Evolutionary conservation across 1,284 basidiomycete genomes (phyloP).

Genomic region (Apiotrichum akiyoshidainum): DNA sequence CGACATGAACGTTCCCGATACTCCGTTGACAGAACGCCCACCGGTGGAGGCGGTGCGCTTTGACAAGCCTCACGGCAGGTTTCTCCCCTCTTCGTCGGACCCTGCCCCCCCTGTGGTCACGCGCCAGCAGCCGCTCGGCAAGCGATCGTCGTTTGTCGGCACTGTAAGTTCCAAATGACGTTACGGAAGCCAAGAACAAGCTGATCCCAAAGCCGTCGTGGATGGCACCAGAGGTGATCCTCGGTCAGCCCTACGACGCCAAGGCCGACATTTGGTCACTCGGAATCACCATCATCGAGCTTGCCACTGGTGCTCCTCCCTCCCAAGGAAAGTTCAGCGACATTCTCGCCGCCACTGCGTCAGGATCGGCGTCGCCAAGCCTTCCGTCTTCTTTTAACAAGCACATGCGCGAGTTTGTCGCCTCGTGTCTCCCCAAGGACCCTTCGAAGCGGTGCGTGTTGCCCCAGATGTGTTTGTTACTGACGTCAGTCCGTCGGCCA

Average conservation of each 20-base stretch:
- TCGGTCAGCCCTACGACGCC: constrained; percentile 79
- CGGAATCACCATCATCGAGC: constrained; percentile 64
- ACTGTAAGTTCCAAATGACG: constrained; percentile 56
- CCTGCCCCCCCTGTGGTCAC: constrained; percentile 14
- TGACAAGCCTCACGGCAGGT: constrained; percentile 14
- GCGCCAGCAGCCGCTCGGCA: constrained; percentile 47
- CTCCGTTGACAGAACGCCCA: constrained; percentile 17
- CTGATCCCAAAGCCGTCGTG: constrained; percentile 66
- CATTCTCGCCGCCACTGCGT: constrained; percentile 11
- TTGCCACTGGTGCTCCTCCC: constrained; percentile 38
- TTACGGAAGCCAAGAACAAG: neutral
- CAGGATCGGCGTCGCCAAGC: constrained; percentile 3
- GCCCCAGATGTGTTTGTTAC: neutral
- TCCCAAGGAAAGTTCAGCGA: constrained; percentile 6
- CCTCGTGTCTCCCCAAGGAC: constrained; percentile 73
- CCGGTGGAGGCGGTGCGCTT: constrained; percentile 32
- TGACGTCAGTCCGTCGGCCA: constrained; percentile 25
- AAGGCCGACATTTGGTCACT: constrained; percentile 97
- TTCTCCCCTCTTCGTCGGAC: constrained; percentile 8
- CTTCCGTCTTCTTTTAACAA: constrained; percentile 56
- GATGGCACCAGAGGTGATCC: constrained; percentile 97
- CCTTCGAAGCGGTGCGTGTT: constrained; percentile 66
- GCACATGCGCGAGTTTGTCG: constrained; percentile 83
- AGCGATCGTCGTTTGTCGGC: constrained; percentile 88
- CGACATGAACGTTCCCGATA: constrained; percentile 29